phyloP scores from a whole-genome alignment of 305 asterid genomes.

The Withania somnifera region DNA sequence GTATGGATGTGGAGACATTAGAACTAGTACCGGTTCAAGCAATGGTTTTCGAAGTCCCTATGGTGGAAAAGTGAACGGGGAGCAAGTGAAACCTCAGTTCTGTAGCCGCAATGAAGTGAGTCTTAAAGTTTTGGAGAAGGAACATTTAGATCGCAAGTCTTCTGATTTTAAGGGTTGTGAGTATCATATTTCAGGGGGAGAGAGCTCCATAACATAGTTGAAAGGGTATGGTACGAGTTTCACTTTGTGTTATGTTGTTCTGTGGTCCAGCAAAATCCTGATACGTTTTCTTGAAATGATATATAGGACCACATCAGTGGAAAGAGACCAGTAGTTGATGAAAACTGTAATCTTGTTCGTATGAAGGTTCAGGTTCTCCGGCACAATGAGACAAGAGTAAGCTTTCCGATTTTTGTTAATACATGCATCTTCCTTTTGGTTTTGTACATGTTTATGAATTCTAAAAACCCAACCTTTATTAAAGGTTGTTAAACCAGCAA shows the following conservation, averaged over 20 bases:
- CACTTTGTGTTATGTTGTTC: not conserved
- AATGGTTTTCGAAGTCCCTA: conserved; percentile 21
- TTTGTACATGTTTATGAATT: not conserved
- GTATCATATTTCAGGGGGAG: conserved; percentile 7
- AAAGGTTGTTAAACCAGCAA: conserved; percentile 40
- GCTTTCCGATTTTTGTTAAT: not conserved
- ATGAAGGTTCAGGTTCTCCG: conserved; percentile 22
- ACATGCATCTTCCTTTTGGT: not conserved
- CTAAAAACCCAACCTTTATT: not conserved
- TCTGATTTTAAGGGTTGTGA: conserved; percentile 11
- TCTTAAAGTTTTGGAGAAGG: conserved; percentile 20
- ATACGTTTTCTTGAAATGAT: conserved; percentile 3
- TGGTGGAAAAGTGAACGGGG: conserved; percentile 28
- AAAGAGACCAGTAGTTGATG: conserved; percentile 27
- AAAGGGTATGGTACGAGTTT: conserved; percentile 30
- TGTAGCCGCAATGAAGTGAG: conserved; percentile 17
- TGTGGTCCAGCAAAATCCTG: conserved; percentile 12
- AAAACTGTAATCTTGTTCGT: conserved; percentile 18
- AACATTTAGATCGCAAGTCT: conserved; percentile 19
- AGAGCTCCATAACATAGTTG: conserved; percentile 24
- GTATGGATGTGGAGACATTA: conserved; percentile 31
- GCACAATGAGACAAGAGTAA: conserved; percentile 35
- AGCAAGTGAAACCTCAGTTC: conserved; percentile 22
- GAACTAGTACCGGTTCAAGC: conserved; percentile 25
- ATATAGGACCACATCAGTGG: conserved; percentile 30